Evolutionary conservation across 2,329 filamentous ascomycete genomes (phyloP).

Genomic region (Colletotrichum orchidophilum): DNA sequence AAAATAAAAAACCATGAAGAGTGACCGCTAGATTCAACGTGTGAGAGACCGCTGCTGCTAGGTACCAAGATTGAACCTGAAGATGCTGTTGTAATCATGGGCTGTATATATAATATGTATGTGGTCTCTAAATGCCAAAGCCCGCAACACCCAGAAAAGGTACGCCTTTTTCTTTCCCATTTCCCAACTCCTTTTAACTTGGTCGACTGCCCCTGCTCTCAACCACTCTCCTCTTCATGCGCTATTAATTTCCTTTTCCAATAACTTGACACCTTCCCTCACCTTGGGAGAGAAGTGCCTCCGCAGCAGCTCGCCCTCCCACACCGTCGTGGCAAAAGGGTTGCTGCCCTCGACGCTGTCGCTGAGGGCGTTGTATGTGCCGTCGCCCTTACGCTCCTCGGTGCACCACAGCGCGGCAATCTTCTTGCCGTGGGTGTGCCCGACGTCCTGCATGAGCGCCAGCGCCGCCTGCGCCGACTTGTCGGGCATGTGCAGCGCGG

Average conservation of each 20-base stretch:
- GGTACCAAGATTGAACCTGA: neutral
- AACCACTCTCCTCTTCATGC: constrained; percentile 4
- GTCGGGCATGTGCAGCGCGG: constrained; percentile 86
- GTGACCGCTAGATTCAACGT: neutral
- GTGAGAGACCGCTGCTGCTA: neutral
- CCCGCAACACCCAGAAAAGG: neutral
- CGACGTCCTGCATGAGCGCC: constrained; percentile 79
- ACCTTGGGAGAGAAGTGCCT: constrained; percentile 90
- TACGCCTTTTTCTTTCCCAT: neutral
- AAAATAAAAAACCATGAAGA: neutral
- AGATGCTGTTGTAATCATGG: neutral
- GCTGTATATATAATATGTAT: neutral
- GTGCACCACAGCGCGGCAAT: constrained; percentile 91
- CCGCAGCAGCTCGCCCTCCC: constrained; percentile 90
- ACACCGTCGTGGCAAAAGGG: constrained; percentile 88
- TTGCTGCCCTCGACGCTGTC: constrained; percentile 86
- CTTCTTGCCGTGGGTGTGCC: constrained; percentile 83
- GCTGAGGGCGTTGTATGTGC: constrained; percentile 79
- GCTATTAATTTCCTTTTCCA: constrained; percentile 71
- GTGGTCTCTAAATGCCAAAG: neutral
- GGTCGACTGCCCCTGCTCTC: neutral
- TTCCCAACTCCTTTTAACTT: constrained; percentile 16
- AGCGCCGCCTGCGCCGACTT: constrained; percentile 86
- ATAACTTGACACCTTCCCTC: constrained; percentile 74
- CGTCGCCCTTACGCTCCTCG: constrained; percentile 92